Evolutionary conservation across 176 grass and related monocot species (phyloP).

Genomic region (Ampelocalamus luodianensis): DNA sequence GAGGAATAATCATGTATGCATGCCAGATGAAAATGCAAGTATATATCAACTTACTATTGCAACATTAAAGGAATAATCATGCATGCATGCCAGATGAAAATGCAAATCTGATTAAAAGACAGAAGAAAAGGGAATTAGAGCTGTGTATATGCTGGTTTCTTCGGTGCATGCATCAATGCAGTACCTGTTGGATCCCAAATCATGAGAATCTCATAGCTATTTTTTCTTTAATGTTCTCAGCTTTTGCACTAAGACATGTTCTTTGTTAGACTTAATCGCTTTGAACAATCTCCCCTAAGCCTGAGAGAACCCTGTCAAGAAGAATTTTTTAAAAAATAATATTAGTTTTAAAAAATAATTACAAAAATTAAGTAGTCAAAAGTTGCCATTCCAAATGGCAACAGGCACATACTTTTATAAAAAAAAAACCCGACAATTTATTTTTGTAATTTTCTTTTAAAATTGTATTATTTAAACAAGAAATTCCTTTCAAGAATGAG

Average conservation of each 20-base stretch:
- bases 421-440: too few species aligned
- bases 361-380: too few species aligned
- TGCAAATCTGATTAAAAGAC: neutral
- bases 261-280: slow-evolving; percentile 51
- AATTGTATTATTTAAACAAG: too few species aligned
- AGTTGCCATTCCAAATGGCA: too few species aligned
- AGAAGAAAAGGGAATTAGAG: neutral
- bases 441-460: slow-evolving; percentile 41
- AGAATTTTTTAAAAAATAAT: too few species aligned
- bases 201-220: slow-evolving; percentile 58
- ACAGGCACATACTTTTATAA: too few species aligned
- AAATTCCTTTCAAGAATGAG: slow-evolving; percentile 51
- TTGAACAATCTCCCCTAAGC: too few species aligned
- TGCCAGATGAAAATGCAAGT: neutral
- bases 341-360: too few species aligned
- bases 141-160: neutral
- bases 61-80: neutral
- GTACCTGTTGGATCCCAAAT: slow-evolving; percentile 56
- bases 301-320: too few species aligned
- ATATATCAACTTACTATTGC: neutral
- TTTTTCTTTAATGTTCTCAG: slow-evolving; percentile 57
- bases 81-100: neutral
- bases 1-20: too few species aligned
- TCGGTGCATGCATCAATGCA: slow-evolving; percentile 18
- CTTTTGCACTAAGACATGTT: slow-evolving; percentile 61